Base-by-base conservation (phyloP, 257 asterid genomes). In the Schizonepeta tenuifolia region DNA sequence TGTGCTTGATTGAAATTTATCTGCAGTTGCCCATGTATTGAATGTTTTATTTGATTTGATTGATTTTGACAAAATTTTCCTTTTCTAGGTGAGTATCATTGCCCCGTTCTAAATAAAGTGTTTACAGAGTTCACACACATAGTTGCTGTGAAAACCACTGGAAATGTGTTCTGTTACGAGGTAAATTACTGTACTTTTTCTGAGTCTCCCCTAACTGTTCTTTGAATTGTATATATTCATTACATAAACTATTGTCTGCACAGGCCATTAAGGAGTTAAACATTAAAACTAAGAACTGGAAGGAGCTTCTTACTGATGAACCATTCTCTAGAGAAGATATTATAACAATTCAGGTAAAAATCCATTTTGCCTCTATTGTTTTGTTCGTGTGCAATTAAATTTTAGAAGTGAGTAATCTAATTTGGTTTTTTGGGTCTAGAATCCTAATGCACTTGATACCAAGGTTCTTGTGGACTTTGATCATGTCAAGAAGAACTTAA, bases 241-340 rank as follows among this genome's bases (percentile, higher is more conserved):
- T 65, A 14, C 54, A 51, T 56, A 14, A 41, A 43, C 36, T 36
- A 60, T 65, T 76, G 24, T 68, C 55, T 74, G 75, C 61, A 2
- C 73, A 95, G 99, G 97, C 98, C 69, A 83, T 95, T 71, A 95
- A 95, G 82, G 99, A 95, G 76, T 81, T 95, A 74, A 95, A 95
- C 83, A 77, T 92, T 64, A 94, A 91, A 81, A 87, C 97, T 6
- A 94, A 91, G 88, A 94, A 86, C 83, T 90, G 97, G 99, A 95
- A 92, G 72, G 99, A 95, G 88, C 99, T 95, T 78, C 95, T 95
- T 67, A 90, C 99, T 2, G 97, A 95, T 61, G 99, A 92, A 78
- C 92, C 97, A 66, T 95, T 95, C 82, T 75, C 92, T 46, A 88
- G 70, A 80, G 86, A 85, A 77, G 97, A 92, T 85, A 75, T 95